A percentile compares a stretch with the other conserved stretches of the same genome.
These are phyloP conservation scores for Pyrenophora teres DNA, from an alignment of 2,329 filamentous ascomycete species.

Conservation along the genomic window DNA sequence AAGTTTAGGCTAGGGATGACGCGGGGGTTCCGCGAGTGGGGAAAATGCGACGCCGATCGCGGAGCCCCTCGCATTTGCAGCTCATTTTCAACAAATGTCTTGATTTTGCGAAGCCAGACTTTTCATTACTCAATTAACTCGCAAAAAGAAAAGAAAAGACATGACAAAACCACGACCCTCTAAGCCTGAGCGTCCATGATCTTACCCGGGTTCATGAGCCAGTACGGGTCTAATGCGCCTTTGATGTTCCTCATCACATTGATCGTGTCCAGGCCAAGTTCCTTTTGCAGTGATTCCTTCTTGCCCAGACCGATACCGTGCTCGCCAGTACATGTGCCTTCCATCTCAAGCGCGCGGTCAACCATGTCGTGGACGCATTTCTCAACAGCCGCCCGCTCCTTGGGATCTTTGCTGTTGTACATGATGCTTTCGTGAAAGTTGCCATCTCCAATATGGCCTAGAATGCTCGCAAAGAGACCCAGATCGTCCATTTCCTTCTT, in stretches of 20 bases:
- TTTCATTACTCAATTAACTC: background rate
- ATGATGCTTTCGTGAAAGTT: conserved; percentile 96
- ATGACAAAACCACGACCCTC: too few species aligned
- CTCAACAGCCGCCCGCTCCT: conserved; percentile 76
- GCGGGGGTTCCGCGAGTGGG: conserved; percentile 26
- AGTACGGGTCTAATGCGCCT: conserved; percentile 77
- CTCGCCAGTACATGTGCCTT: conserved; percentile 89
- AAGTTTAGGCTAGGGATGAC: conserved; percentile 26
- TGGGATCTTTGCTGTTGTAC: conserved; percentile 72
- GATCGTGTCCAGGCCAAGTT: conserved; percentile 80
- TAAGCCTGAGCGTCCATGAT: conserved; percentile 68
- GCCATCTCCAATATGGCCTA: conserved; percentile 90
- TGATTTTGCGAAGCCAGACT: background rate
- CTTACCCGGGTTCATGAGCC: conserved; percentile 92
- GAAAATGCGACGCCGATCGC: conserved; percentile 32
- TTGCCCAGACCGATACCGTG: conserved; percentile 87
- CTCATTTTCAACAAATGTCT: background rate
- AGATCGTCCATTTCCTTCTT: conserved; percentile 89
- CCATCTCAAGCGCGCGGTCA: conserved; percentile 87
- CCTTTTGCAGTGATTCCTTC: conserved; percentile 76
- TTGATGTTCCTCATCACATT: conserved; percentile 86
- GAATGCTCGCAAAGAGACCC: conserved; percentile 82
- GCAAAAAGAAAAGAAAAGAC: too few species aligned
- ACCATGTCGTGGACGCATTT: conserved; percentile 89
- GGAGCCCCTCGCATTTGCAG: conserved; percentile 15